Evolutionary conservation across 345 rosid genomes (phyloP).

Genomic region (Populus davidiana): DNA sequence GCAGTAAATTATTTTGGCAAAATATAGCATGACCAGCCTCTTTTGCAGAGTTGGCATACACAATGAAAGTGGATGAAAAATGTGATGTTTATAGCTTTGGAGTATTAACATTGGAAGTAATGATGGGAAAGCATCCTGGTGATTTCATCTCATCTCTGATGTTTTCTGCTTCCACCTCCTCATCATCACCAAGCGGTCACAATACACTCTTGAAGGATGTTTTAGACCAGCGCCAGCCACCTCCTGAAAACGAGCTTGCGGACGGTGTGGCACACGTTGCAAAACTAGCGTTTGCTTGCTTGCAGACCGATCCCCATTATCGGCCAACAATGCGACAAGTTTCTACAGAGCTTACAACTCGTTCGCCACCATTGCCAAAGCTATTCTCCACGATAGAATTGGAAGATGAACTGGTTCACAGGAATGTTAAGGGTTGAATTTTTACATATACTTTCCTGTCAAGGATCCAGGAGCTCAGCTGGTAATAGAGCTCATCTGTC

Average conservation of each 20-base stretch:
- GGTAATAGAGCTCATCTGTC: background rate
- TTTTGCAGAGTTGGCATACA: slow-evolving; percentile 11
- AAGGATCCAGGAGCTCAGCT: too few species aligned
- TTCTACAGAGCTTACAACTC: background rate
- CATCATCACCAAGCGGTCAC: background rate
- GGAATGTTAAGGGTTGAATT: background rate
- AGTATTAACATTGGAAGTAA: slow-evolving; percentile 12
- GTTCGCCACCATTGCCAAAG: background rate
- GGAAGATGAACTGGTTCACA: background rate
- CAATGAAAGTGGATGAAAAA: slow-evolving; percentile 1
- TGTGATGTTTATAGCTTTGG: slow-evolving; percentile 22
- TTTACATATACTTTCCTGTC: background rate
- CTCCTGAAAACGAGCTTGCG: background rate
- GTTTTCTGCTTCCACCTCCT: background rate
- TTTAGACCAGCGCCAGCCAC: slow-evolving; percentile 6
- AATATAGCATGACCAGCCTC: background rate
- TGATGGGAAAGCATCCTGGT: slow-evolving; percentile 22
- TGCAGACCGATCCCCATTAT: background rate
- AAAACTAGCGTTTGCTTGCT: slow-evolving; percentile 4
- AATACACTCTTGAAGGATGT: slow-evolving; percentile 8
- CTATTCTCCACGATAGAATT: background rate
- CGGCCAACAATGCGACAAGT: slow-evolving; percentile 13
- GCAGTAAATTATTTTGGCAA: too few species aligned
- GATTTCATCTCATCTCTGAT: slow-evolving; percentile 5
- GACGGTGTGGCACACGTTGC: background rate